Conservation (phyloP, 2,329 filamentous ascomycete genomes). For the Xylariaceae sp. region DNA sequence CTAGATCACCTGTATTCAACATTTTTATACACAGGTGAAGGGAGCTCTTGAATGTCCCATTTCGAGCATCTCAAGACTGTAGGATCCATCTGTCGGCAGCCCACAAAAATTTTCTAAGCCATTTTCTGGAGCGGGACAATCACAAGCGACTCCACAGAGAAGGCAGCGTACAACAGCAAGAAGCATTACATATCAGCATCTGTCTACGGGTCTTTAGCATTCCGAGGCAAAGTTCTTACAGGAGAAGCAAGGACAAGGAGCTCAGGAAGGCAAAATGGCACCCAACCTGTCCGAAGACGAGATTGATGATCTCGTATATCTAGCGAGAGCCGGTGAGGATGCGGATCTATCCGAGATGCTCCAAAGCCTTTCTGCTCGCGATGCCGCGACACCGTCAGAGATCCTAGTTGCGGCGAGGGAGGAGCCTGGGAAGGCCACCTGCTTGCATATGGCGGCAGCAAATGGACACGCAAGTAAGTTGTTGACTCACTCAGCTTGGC, state of each 20-base stretch:
- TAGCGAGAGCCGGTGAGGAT: conserved; percentile 71
- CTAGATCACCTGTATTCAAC: background rate
- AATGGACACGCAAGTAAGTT: conserved; percentile 76
- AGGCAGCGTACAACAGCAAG: conserved; percentile 3
- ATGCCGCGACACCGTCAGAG: conserved; percentile 53
- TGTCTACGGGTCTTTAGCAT: too few species aligned
- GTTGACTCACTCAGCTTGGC: background rate
- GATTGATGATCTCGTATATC: conserved; percentile 88
- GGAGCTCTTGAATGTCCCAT: too few species aligned
- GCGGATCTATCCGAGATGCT: conserved; percentile 59
- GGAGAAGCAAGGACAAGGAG: background rate
- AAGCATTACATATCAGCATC: background rate
- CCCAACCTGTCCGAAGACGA: conserved; percentile 66
- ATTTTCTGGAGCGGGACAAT: conserved; percentile 4
- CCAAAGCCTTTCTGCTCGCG: conserved; percentile 54
- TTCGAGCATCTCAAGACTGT: too few species aligned
- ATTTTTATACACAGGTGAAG: background rate
- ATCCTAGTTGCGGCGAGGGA: conserved; percentile 69
- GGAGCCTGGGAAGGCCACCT: conserved; percentile 70
- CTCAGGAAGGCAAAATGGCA: conserved; percentile 36
- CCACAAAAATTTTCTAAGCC: conserved; percentile 15
- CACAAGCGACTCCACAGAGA: background rate
- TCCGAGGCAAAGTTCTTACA: background rate
- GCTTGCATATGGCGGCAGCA: conserved; percentile 85
- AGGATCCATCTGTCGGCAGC: background rate